These are phyloP conservation scores for Myxozyma sirexii DNA, from an alignment of 805 yeast genomes.

Conservation along the genomic window DNA sequence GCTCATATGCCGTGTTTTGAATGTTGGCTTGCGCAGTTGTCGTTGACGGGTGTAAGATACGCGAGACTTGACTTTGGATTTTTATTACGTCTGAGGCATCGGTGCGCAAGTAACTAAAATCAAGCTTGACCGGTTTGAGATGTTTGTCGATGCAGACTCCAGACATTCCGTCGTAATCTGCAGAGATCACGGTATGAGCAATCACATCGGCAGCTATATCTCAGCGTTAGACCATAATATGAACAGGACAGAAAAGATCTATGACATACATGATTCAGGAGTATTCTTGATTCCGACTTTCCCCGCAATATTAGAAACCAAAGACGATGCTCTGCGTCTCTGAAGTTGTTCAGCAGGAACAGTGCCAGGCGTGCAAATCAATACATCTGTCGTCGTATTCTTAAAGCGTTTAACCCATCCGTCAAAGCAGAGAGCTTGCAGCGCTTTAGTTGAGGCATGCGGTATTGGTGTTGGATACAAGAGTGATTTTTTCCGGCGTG, in stretches of 20 bases:
- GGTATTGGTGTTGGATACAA: background rate
- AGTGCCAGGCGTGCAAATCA: constrained; percentile 19
- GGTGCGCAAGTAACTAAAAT: constrained; percentile 9
- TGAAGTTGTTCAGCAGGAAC: background rate
- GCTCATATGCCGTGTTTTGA: background rate
- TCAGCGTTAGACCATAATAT: too few relatives aligned
- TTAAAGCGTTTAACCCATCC: constrained; percentile 18
- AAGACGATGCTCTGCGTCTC: background rate
- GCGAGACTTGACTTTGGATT: background rate
- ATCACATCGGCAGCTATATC: constrained; percentile 15
- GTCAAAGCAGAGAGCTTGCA: constrained; percentile 23
- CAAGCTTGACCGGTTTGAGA: background rate
- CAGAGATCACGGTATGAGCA: constrained; percentile 13
- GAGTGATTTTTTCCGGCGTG: background rate
- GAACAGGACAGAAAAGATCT: too few relatives aligned
- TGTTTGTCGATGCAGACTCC: constrained; percentile 17
- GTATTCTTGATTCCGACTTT: constrained; percentile 19
- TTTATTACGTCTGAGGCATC: constrained; percentile 7
- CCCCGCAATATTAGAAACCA: constrained; percentile 5
- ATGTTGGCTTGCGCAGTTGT: background rate
- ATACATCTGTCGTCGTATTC: constrained; percentile 19
- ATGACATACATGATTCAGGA: constrained; percentile 14
- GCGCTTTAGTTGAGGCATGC: constrained; percentile 19
- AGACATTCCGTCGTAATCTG: constrained; percentile 8
- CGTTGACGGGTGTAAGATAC: background rate